Conservation (phyloP, 2,329 filamentous ascomycete species). For the Xylaria sp. region DNA sequence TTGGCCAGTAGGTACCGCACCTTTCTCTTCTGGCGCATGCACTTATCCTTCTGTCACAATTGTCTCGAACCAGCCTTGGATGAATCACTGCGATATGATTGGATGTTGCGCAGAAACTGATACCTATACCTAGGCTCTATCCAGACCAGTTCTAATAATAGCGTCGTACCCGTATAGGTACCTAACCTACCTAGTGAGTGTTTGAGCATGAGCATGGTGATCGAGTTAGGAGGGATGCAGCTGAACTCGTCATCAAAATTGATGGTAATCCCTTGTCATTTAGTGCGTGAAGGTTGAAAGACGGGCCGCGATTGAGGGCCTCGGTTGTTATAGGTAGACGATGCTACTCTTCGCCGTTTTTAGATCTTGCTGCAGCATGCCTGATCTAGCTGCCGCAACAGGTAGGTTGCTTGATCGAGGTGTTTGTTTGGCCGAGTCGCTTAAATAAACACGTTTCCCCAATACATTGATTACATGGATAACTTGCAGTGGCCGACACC, state of each 20-base stretch:
- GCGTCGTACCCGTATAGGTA: constrained; percentile 13
- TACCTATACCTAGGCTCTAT: constrained; percentile 18
- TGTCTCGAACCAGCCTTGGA: constrained; percentile 42
- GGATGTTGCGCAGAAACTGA: constrained; percentile 27
- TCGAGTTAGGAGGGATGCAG: constrained; percentile 21
- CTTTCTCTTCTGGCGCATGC: constrained; percentile 46
- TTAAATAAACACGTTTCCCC: constrained; percentile 33
- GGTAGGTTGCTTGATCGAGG: constrained; percentile 25
- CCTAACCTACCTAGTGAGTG: constrained; percentile 6
- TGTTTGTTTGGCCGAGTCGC: constrained; percentile 29
- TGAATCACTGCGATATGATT: constrained; percentile 23
- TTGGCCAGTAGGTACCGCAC: constrained; percentile 17
- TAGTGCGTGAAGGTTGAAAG: constrained; percentile 2
- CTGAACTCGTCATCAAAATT: constrained; percentile 20
- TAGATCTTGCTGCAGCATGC: constrained; percentile 35
- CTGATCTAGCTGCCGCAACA: constrained; percentile 31
- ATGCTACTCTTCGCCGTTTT: constrained; percentile 23
- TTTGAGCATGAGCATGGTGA: constrained; percentile 30
- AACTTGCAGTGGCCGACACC: constrained; percentile 22
- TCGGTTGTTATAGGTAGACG: constrained; percentile 5
- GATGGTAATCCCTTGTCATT: neutral
- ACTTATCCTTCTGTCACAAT: constrained; percentile 47
- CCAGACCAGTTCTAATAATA: constrained; percentile 32
- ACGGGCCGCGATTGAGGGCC: neutral
- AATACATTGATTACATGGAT: constrained; percentile 28